Conservation (phyloP, 768 basidiomycete genomes). For the Lactifluus volemus region DNA sequence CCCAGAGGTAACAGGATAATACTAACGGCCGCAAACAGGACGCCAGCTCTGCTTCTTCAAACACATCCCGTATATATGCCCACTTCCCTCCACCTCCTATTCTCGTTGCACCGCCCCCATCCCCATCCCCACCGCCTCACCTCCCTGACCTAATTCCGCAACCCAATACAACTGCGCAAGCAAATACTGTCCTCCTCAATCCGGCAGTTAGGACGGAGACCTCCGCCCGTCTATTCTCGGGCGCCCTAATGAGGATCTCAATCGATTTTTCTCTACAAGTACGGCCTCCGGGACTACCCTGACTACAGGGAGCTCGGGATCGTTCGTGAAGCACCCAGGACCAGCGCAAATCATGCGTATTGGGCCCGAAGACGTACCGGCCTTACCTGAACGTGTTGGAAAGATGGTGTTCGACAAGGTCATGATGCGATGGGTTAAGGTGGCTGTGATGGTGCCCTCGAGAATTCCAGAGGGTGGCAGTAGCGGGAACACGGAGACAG, state of each 20-base stretch:
- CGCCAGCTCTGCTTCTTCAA: constrained; percentile 37
- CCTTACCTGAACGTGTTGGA: constrained; percentile 70
- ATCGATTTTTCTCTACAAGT: constrained; percentile 85
- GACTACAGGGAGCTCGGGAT: constrained; percentile 63
- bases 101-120: constrained; percentile 19
- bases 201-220: constrained; percentile 23
- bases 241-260: constrained; percentile 60
- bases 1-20: constrained; percentile 21
- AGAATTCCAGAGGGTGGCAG: constrained; percentile 23
- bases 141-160: constrained; percentile 11
- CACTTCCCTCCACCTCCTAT: constrained; percentile 27
- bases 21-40: constrained; percentile 37
- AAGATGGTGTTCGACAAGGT: constrained; percentile 82
- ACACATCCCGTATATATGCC: constrained; percentile 23
- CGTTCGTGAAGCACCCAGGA: constrained; percentile 78
- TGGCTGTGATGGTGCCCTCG: constrained; percentile 31
- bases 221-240: constrained; percentile 44
- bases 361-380: constrained; percentile 65
- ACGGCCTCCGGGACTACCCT: constrained; percentile 70
- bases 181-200: constrained; percentile 14
- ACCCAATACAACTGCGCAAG: background rate
- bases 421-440: constrained; percentile 81
- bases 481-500: constrained; percentile 29
- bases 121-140: constrained; percentile 16
- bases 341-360: constrained; percentile 75